phyloP scores from a whole-genome alignment of 805 yeast genomes.

The Candida palmyrensis region DNA sequence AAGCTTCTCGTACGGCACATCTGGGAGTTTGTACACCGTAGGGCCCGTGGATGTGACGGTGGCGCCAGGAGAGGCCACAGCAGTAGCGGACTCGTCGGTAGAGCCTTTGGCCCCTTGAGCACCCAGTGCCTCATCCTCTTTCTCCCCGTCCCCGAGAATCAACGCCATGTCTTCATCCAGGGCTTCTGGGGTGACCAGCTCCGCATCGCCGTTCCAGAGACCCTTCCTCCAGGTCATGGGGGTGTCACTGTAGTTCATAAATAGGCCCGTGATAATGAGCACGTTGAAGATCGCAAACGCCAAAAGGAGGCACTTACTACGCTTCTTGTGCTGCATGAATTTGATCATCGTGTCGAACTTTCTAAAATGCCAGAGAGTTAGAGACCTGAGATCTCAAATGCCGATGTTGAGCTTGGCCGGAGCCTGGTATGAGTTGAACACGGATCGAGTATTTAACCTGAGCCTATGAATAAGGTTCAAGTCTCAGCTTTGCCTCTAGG shows the following conservation, averaged over 20 bases:
- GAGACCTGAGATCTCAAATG: no score
- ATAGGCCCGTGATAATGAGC: background rate
- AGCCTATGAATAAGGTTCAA: no score
- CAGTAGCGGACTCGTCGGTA: background rate
- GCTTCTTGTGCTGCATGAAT: no score
- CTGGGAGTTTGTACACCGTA: constrained; percentile 1
- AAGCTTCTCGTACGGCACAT: constrained; percentile 1
- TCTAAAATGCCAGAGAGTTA: no score
- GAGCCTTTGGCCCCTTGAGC: background rate
- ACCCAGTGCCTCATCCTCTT: background rate
- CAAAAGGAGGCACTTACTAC: no score
- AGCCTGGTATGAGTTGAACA: no score
- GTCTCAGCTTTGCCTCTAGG: no score
- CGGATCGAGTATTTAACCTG: no score
- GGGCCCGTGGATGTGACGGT: background rate
- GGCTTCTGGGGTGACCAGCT: background rate
- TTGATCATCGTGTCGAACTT: no score
- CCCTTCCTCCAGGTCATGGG: background rate
- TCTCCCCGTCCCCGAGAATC: background rate
- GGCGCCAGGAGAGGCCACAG: background rate
- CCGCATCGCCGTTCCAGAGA: background rate
- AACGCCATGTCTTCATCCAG: background rate
- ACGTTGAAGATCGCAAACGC: constrained; percentile 3
- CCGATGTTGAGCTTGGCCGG: no score
- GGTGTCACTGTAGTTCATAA: constrained; percentile 1